Base-by-base conservation (phyloP, 2,329 filamentous ascomycete species). In the Colletotrichum eremochloae region DNA sequence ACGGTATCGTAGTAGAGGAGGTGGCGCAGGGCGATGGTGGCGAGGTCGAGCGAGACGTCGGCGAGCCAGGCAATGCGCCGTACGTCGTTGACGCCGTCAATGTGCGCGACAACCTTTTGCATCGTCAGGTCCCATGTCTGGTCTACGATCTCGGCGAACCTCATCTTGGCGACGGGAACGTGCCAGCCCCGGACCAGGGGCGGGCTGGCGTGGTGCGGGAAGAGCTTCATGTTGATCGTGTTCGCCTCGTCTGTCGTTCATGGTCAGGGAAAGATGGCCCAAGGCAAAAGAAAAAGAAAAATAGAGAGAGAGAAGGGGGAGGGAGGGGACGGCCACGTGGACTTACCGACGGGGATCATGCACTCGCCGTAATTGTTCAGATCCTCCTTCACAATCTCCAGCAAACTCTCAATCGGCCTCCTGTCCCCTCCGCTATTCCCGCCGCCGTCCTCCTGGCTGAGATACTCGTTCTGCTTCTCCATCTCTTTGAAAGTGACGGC, bases 361-460 rank as follows among this genome's bases (percentile, higher is more conserved):
- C 95, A 97, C 84, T 99, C 96, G 79, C 94, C 95, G 79, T 98
- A 99, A 77, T 97, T 97, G 79, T 98, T 98, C 76, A 99, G 80
- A 80, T 99, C 95, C 82, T 98, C 91, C 79, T 91, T 91, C 70
- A 93, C 87, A 73, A 93, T 92, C 82, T 93, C 95, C 76, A 98
- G 87, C 75, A 99, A 83, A 76, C 93, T 94, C 84, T 96, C 93
- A 78, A 97, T 97, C 4, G 89, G 85, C 81, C 94, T 84, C 84
- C 92, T 78, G 40, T 75, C 75, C 12, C 71, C 60, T 42, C 60
- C 42, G 46, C 24, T 63, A 18, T 42, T 55, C 36, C 40, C 53
- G 7, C 70, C 60, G 83, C 86, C 78, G 58, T 83, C 83, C 75
- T 91, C 90, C 68, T 86, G 85, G 78, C 92, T 94, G 74, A 99